Conservation (phyloP, 805 yeast species). For the Saturnispora sekii region DNA sequence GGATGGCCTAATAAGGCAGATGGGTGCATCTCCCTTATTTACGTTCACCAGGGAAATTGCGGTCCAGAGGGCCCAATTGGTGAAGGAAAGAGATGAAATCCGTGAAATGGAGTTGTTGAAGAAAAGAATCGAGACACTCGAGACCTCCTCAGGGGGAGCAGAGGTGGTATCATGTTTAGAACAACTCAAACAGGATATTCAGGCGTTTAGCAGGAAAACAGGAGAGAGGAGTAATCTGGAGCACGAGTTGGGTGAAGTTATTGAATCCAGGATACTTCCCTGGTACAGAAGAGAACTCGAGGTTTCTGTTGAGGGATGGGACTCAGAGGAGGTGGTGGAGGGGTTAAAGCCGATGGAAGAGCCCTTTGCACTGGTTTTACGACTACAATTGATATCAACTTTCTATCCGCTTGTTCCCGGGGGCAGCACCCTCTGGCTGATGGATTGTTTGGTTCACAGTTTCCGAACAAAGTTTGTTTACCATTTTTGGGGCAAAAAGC, state of each 20-base stretch:
- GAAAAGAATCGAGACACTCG: not conserved
- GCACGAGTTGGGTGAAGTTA: not conserved
- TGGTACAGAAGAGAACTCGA: not conserved
- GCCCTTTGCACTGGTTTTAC: slow-evolving; percentile 9
- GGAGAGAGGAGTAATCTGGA: no score
- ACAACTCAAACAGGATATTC: no score
- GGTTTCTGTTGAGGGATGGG: slow-evolving; percentile 2
- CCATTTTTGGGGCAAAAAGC: slow-evolving; percentile 48
- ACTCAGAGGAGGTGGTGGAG: not conserved
- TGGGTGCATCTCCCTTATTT: slow-evolving; percentile 10
- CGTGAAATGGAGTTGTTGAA: not conserved
- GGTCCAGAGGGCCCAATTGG: slow-evolving; percentile 7
- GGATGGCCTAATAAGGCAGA: slow-evolving; percentile 3
- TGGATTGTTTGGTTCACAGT: slow-evolving; percentile 36
- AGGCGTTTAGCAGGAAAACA: no score
- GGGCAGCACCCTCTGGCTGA: slow-evolving; percentile 41
- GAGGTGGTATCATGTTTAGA: no score
- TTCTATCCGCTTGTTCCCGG: slow-evolving; percentile 23
- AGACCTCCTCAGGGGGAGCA: not conserved
- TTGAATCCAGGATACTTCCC: not conserved
- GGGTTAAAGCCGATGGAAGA: not conserved
- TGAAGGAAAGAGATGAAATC: not conserved
- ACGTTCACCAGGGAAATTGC: slow-evolving; percentile 10
- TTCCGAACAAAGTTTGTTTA: slow-evolving; percentile 43
- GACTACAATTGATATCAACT: slow-evolving; percentile 26